Evolutionary conservation across 768 basidiomycete genomes (phyloP).

Genomic region (Dentipellis sp.): DNA sequence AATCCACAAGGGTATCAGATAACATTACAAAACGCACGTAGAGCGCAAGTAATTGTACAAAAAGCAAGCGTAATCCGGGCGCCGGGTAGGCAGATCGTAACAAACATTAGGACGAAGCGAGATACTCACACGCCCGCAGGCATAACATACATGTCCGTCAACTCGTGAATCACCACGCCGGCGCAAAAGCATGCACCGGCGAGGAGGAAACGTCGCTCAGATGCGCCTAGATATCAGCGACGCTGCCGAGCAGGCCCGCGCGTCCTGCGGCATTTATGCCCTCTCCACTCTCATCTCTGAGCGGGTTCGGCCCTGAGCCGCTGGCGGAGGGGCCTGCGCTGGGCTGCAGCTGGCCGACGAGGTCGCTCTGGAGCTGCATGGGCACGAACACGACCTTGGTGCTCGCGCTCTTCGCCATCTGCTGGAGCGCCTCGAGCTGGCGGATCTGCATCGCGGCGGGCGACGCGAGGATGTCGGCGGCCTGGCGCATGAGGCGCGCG

Average conservation of each 20-base stretch:
- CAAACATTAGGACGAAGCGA: too few species aligned
- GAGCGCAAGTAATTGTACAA: too few species aligned
- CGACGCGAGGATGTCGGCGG: conserved; percentile 88
- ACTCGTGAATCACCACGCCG: too few species aligned
- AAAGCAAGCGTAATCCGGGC: too few species aligned
- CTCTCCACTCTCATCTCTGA: conserved; percentile 28
- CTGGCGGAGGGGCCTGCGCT: conserved; percentile 14
- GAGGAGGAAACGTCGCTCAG: too few species aligned
- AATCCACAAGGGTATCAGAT: too few species aligned
- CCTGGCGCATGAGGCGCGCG: conserved; percentile 92
- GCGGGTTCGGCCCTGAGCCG: conserved; percentile 14
- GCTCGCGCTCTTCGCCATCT: conserved; percentile 84
- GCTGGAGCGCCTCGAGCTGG: conserved; percentile 91
- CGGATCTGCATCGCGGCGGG: conserved; percentile 98
- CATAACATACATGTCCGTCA: too few species aligned
- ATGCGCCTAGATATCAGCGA: conserved; percentile 21
- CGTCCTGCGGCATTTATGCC: conserved; percentile 35
- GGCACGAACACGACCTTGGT: conserved; percentile 94
- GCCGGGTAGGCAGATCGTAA: too few species aligned
- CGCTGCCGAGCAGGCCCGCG: conserved; percentile 42
- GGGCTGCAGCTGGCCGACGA: conserved; percentile 37
- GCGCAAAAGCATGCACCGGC: too few species aligned
- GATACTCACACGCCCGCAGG: too few species aligned
- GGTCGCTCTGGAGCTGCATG: conserved; percentile 79
- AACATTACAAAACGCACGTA: too few species aligned